Percentiles rank a stretch among this genome's conserved stretches.
These are phyloP conservation scores for Magnaporthiopsis poae DNA, from an alignment of 2,329 filamentous ascomycete genomes.

Conservation along the genomic window DNA sequence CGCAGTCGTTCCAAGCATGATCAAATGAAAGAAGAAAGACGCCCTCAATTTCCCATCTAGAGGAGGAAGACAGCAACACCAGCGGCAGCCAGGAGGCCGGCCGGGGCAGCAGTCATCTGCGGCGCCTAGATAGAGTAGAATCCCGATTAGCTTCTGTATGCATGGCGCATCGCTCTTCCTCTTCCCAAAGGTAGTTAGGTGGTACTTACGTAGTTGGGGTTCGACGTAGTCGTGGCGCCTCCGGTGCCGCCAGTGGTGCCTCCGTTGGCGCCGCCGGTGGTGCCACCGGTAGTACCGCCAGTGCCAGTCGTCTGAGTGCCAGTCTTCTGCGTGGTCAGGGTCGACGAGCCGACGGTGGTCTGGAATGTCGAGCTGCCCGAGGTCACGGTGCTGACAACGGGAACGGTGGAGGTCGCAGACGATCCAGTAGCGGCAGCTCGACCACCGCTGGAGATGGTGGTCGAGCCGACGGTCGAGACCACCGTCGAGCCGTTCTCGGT, in stretches of 20 bases:
- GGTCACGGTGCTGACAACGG: constrained; percentile 11
- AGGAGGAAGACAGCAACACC: constrained; percentile 40
- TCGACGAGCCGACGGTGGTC: constrained; percentile 14
- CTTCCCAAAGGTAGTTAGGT: background rate
- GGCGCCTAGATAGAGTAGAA: constrained; percentile 18
- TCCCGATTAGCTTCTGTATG: background rate
- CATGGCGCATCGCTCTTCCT: background rate
- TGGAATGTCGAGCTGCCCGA: constrained; percentile 11
- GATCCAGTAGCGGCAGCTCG: constrained; percentile 11
- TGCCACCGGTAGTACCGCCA: constrained; percentile 15
- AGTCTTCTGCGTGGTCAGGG: constrained; percentile 23
- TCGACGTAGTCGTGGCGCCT: background rate
- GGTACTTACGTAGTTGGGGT: background rate
- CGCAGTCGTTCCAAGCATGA: constrained; percentile 1
- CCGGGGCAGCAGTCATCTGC: constrained; percentile 34
- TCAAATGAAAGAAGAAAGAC: constrained; percentile 2
- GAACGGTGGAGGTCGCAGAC: background rate
- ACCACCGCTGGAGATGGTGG: constrained; percentile 8
- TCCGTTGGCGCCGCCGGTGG: constrained; percentile 9
- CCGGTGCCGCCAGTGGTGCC: constrained; percentile 3
- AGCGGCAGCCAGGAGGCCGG: constrained; percentile 37
- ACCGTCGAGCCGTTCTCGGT: constrained; percentile 5
- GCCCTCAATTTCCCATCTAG: constrained; percentile 23
- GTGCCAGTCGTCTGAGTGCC: constrained; percentile 19
- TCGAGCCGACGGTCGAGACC: constrained; percentile 9